These are phyloP conservation scores for Astragalus glycyphyllos DNA, from an alignment of 306 rosid genomes.

Conservation along the genomic window DNA sequence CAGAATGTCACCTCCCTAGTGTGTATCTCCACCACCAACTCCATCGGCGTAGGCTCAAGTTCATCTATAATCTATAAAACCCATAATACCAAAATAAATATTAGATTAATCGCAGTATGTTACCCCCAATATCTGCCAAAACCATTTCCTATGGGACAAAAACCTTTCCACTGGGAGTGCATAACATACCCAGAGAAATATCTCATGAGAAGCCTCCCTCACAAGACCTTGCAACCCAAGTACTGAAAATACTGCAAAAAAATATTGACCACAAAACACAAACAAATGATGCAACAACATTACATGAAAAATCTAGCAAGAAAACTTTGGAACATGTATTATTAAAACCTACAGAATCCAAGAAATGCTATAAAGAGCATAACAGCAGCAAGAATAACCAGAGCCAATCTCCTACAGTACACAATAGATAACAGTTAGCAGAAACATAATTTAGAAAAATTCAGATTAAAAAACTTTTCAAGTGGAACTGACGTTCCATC, in stretches of 20 bases:
- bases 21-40: too few relatives aligned
- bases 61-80: too few relatives aligned
- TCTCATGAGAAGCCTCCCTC: too few relatives aligned
- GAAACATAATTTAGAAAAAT: background rate
- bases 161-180: too few relatives aligned
- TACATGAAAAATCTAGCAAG: background rate
- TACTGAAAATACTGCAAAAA: slow-evolving; percentile 74
- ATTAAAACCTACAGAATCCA: slow-evolving; percentile 69
- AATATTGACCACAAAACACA: slow-evolving; percentile 26
- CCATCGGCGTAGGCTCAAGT: too few relatives aligned
- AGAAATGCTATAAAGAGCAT: slow-evolving; percentile 80
- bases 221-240: slow-evolving; percentile 77
- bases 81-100: too few relatives aligned
- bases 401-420: slow-evolving; percentile 71
- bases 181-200: too few relatives aligned
- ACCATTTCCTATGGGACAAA: too few relatives aligned
- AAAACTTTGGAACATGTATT: background rate
- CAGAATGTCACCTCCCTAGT: too few relatives aligned
- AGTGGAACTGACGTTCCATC: slow-evolving; percentile 44
- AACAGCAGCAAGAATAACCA: slow-evolving; percentile 73
- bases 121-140: too few relatives aligned
- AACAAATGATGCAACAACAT: slow-evolving; percentile 19
- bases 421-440: slow-evolving; percentile 26
- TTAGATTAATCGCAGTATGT: too few relatives aligned
- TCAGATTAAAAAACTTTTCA: background rate